Evolutionary conservation across 164 flowering plant genomes (phyloP), one percentile per base, ranked within the genome.

Genomic region (Cinnamomum chago): DNA sequence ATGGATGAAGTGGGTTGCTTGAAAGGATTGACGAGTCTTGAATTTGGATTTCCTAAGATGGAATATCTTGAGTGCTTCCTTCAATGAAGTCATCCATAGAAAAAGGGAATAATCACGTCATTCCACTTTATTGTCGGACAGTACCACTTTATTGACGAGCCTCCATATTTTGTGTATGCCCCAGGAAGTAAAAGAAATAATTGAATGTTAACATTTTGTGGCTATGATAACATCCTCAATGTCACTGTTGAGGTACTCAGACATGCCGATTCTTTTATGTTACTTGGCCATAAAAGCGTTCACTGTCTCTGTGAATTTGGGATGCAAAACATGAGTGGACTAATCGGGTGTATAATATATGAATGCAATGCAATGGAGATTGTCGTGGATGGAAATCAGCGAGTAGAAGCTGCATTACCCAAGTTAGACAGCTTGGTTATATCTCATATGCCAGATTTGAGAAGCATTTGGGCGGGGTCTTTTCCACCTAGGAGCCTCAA

Each of bases 121-220:
- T 60, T 60, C 12, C 17, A 60, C 23, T 60, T 60, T 23, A 1
- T 17, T 60, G 24, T 60, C 5, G 35, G 24, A 9, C 69, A 50
- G 47, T 5, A 40, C 35, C 11, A 24, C 1, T 24, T 24, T 24
- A n/a, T n/a, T n/a, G n/a, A n/a, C n/a, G 25, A 24, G 25, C 25
- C 25, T 24, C 1, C 25, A 24, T 33, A 5, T 5, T 33, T 33
- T 33, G 40, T 2, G 40, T 33, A 33, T 33, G 5, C 0, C 40
- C 47, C 2, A 40, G 47, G 9, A 40, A 1, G 0, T 0, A 5
- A 9, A 6, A 7, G 11, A 40, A 40, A 0, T 11, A 7, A 7
- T 40, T 2, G 47, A 9, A 40, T 40, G 47, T 40, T 40, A 11
- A 40, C 47, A 40, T 40, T 40, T 40, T 40, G 47, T 40, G 47